Conservation (phyloP, 1,139 yeast species). For the Saccharomyces hybrid region DNA sequence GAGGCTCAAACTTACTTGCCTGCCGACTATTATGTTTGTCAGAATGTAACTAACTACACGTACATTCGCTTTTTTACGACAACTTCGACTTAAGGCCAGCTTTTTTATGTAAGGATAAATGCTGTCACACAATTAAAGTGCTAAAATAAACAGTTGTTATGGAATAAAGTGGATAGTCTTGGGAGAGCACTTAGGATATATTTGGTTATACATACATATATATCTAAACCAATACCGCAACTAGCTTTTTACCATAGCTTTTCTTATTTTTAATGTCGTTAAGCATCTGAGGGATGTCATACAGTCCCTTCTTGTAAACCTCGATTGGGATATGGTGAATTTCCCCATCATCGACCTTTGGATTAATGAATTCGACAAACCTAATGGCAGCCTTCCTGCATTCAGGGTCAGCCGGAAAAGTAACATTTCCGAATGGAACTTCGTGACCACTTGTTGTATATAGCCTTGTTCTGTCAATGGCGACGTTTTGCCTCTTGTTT, state of each 20-base stretch:
- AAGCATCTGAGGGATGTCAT: constrained; percentile 18
- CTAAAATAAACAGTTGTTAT: too few relatives aligned
- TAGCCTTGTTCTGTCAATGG: constrained; percentile 20
- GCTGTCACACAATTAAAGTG: too few relatives aligned
- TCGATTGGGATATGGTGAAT: constrained; percentile 26
- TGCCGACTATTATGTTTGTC: too few relatives aligned
- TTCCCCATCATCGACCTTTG: constrained; percentile 22
- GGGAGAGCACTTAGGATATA: too few relatives aligned
- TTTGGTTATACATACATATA: too few relatives aligned
- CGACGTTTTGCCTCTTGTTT: constrained; percentile 24
- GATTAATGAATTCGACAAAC: constrained; percentile 22
- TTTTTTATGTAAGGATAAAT: too few relatives aligned
- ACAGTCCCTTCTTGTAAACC: constrained; percentile 23
- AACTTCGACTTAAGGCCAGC: too few relatives aligned
- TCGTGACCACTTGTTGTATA: constrained; percentile 23
- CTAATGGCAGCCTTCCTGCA: constrained; percentile 18
- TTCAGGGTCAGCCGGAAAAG: constrained; percentile 22
- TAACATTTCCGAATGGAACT: constrained; percentile 22
- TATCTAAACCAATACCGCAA: constrained; percentile 10
- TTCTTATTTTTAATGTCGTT: constrained; percentile 25
- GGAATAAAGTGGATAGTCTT: too few relatives aligned
- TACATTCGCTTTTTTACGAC: too few relatives aligned
- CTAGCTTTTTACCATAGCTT: constrained; percentile 28
- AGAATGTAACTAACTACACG: too few relatives aligned
- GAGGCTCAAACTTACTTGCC: too few relatives aligned